A percentile compares a stretch with the other conserved stretches of the same genome.
Evolutionary conservation across 108 stramenopile genomes (phyloP).

Genomic region (Seminavis robusta): DNA sequence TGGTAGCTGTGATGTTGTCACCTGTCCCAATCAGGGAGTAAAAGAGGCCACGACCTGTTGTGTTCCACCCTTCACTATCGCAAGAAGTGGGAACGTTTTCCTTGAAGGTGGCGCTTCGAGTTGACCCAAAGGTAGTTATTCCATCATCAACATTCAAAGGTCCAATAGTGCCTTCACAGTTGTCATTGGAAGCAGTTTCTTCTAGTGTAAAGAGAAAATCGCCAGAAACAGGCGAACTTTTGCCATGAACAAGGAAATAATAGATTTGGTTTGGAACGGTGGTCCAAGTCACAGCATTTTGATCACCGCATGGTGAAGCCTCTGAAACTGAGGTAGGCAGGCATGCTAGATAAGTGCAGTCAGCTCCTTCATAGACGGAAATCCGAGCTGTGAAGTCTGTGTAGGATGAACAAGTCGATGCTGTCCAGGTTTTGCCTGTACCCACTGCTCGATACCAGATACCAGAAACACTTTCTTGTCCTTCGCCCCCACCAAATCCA

Average conservation of each 20-base stretch:
- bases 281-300: too few species aligned
- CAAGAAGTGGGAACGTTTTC: not conserved
- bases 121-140: not conserved
- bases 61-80: not conserved
- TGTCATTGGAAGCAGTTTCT: not conserved
- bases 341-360: too few species aligned
- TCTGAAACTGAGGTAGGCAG: too few species aligned
- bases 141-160: not conserved
- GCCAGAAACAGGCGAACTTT: too few species aligned
- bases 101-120: not conserved
- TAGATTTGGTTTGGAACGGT: too few species aligned
- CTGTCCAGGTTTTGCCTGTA: too few species aligned
- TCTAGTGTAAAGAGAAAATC: not conserved
- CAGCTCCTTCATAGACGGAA: too few species aligned
- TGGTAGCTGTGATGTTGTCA: not conserved
- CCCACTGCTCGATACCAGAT: too few species aligned
- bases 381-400: too few species aligned
- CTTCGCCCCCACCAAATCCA: not conserved
- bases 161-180: not conserved
- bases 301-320: too few species aligned
- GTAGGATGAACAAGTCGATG: too few species aligned
- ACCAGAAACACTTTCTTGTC: not conserved
- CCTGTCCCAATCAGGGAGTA: not conserved
- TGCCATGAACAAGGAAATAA: too few species aligned
- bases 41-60: not conserved